These are phyloP conservation scores for Cornus controversa DNA, from an alignment of 148 eudicot species.

Conservation along the genomic window DNA sequence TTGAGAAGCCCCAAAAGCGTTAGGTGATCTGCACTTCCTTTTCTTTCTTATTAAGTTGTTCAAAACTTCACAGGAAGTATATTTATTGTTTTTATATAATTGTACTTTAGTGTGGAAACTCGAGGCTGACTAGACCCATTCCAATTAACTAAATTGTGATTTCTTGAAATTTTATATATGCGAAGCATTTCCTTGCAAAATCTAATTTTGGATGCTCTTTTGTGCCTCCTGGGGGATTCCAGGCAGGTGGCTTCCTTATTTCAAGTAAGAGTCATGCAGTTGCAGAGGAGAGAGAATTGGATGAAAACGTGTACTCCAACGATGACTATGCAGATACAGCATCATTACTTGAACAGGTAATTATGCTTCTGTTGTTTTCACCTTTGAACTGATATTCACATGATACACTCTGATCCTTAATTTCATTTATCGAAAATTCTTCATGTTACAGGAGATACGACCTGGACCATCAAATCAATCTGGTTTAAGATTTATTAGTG, in stretches of 20 bases:
- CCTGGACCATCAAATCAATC: constrained; percentile 67
- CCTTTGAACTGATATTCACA: neutral
- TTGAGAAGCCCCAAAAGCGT: neutral
- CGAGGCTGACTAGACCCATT: neutral
- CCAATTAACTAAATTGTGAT: neutral
- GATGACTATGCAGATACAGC: constrained; percentile 63
- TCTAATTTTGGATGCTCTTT: constrained; percentile 12
- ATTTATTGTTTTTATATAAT: neutral
- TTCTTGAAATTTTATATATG: neutral
- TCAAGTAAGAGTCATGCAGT: constrained; percentile 61
- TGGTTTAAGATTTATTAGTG: constrained; percentile 90
- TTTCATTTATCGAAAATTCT: constrained; percentile 21
- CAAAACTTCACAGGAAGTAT: neutral
- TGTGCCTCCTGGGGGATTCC: constrained; percentile 23
- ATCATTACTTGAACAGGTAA: constrained; percentile 86
- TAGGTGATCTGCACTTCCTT: neutral
- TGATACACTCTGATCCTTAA: neutral
- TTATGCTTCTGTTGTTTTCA: neutral
- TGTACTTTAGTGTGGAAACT: neutral
- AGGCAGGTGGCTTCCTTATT: constrained; percentile 90
- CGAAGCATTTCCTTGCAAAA: constrained; percentile 5
- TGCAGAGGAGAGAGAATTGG: constrained; percentile 74
- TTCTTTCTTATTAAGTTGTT: neutral
- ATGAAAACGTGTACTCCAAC: constrained; percentile 63
- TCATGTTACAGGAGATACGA: constrained; percentile 75